A percentile compares a stretch with the other conserved stretches of the same genome.
phyloP scores from a whole-genome alignment of 2,329 filamentous ascomycete species.

The Zasmidium angulare region DNA sequence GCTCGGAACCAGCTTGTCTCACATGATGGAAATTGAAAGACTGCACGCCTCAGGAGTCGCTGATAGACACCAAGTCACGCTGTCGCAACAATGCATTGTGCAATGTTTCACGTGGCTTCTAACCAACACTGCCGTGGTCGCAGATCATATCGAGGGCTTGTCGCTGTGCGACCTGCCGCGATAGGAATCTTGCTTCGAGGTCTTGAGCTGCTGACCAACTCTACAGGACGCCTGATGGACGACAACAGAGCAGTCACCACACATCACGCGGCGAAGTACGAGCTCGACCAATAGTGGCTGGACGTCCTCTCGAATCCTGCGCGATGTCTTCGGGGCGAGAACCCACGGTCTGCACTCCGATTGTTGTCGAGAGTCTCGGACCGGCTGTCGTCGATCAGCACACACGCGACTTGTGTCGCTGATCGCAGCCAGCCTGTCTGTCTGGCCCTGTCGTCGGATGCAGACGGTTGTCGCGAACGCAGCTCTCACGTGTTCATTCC shows the following conservation, averaged over 20 bases:
- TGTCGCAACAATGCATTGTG: conserved; percentile 8
- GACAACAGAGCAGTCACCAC: not conserved
- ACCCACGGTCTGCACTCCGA: not conserved
- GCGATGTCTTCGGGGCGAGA: not conserved
- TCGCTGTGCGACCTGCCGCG: not conserved
- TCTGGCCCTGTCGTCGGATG: not conserved
- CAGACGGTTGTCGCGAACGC: not conserved
- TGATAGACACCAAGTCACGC: not conserved
- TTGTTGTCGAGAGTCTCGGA: not conserved
- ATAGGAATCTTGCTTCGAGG: not conserved
- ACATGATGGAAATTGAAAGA: not conserved
- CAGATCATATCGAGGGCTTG: conserved; percentile 4
- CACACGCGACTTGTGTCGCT: not conserved
- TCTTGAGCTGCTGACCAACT: not conserved
- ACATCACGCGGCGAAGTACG: too few relatives aligned
- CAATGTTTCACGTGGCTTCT: conserved; percentile 10
- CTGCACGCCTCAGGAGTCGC: conserved; percentile 11
- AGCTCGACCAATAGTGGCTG: not conserved
- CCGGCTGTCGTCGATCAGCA: not conserved
- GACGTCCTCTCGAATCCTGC: not conserved
- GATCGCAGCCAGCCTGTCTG: too few relatives aligned
- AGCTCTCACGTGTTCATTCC: not conserved
- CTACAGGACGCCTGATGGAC: not conserved
- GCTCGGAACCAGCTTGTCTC: conserved; percentile 3
- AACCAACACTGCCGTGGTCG: conserved; percentile 4